Conservation (phyloP, 202 grass and related monocot genomes). For the Schoenoplectus tabernaemontani region DNA sequence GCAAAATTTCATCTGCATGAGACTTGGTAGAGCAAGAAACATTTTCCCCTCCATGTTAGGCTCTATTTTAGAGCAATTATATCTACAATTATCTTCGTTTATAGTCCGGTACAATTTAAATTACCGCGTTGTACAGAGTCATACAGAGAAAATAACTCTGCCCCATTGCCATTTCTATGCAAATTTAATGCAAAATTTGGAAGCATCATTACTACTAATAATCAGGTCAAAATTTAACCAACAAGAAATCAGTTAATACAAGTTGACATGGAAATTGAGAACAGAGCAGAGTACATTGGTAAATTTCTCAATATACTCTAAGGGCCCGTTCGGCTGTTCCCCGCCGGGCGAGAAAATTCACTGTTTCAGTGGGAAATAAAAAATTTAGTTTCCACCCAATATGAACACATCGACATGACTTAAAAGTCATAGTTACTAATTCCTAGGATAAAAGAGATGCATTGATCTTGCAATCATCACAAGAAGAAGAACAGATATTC, state of each 20-base stretch:
- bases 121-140: too few species aligned
- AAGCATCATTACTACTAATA: neutral
- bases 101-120: too few species aligned
- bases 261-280: too few species aligned
- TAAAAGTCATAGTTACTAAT: neutral
- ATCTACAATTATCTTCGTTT: too few species aligned
- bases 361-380: too few species aligned
- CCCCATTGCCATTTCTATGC: too few species aligned
- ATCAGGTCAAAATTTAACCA: neutral
- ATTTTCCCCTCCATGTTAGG: neutral
- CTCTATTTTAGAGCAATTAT: neutral
- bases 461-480: constrained; percentile 6
- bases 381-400: too few species aligned
- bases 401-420: neutral
- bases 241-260: constrained; percentile 2
- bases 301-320: too few species aligned
- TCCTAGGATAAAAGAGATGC: constrained; percentile 22
- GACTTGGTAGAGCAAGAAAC: neutral
- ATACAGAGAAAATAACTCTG: too few species aligned
- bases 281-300: too few species aligned
- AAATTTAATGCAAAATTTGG: neutral
- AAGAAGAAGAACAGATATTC: constrained; percentile 27
- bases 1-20: neutral
- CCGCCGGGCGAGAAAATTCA: too few species aligned
- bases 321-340: too few species aligned